These are phyloP conservation scores for Taphrina pruni DNA, from an alignment of 1,139 yeast species.

Conservation along the genomic window DNA sequence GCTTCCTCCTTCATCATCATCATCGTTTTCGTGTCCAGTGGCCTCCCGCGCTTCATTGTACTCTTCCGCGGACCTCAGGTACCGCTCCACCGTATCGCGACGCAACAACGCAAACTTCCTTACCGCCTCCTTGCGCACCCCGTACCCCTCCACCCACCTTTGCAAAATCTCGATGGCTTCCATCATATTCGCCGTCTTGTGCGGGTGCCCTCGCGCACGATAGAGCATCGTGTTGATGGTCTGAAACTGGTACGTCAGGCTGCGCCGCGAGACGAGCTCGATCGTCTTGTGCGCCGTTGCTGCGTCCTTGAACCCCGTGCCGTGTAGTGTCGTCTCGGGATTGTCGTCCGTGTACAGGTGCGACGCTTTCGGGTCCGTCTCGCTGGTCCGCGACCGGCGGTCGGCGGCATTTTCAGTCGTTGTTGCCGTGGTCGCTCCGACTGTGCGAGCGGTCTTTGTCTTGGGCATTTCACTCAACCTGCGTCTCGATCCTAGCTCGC, in stretches of 20 bases:
- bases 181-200: slow-evolving; percentile 21
- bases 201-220: slow-evolving; percentile 30
- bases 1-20: too few relatives aligned
- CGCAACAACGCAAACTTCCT: slow-evolving; percentile 1
- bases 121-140: background rate
- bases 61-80: slow-evolving; percentile 23
- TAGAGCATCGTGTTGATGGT: slow-evolving; percentile 30
- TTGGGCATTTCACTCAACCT: background rate
- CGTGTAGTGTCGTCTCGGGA: slow-evolving; percentile 24
- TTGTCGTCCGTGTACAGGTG: slow-evolving; percentile 30
- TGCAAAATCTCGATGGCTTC: slow-evolving; percentile 14
- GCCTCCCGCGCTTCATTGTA: slow-evolving; percentile 7
- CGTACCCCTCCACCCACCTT: slow-evolving; percentile 16
- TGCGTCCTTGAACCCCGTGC: slow-evolving; percentile 31
- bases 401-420: too few relatives aligned
- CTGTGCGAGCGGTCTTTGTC: background rate
- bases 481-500: background rate
- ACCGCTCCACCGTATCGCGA: slow-evolving; percentile 14
- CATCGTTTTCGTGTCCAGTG: background rate
- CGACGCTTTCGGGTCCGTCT: slow-evolving; percentile 13
- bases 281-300: slow-evolving; percentile 13
- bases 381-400: too few relatives aligned
- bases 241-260: slow-evolving; percentile 28
- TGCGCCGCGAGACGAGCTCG: slow-evolving; percentile 14
- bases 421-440: too few relatives aligned